A percentile compares a stretch with the other conserved stretches of the same genome.
Evolutionary conservation across 179 eudicot genomes (phyloP).

Genomic region (Patellifolia procumbens): DNA sequence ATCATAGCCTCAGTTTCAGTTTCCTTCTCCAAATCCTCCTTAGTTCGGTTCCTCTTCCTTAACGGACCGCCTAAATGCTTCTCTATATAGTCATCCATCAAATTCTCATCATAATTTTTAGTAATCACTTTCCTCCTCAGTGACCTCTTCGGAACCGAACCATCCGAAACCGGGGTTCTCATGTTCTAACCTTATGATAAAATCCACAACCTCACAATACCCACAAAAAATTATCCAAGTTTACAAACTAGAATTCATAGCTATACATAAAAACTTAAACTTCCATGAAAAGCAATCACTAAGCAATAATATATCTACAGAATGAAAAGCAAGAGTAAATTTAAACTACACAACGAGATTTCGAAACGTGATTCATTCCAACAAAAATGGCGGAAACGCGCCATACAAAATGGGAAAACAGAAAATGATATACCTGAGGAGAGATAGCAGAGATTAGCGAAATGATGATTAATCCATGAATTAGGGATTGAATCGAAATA

Average conservation of each 20-base stretch:
- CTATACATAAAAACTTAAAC: not conserved
- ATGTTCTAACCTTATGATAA: constrained; percentile 21
- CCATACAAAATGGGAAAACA: not conserved
- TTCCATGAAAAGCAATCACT: constrained; percentile 21
- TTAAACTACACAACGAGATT: not conserved
- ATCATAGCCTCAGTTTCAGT: constrained; percentile 92
- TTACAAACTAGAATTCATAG: constrained; percentile 14
- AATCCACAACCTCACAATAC: constrained; percentile 13
- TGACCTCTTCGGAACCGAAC: constrained; percentile 50
- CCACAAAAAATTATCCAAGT: constrained; percentile 9
- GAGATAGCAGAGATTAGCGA: constrained; percentile 5
- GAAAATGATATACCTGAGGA: not conserved
- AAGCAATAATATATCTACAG: not conserved
- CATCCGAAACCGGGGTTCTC: constrained; percentile 51
- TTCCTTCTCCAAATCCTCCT: constrained; percentile 81
- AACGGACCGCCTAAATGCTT: constrained; percentile 60
- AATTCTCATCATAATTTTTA: constrained; percentile 70
- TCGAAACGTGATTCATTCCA: constrained; percentile 1
- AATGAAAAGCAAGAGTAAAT: not conserved
- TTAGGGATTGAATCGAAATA: not conserved
- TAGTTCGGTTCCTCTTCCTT: constrained; percentile 66
- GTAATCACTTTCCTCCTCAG: constrained; percentile 58
- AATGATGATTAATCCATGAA: not conserved
- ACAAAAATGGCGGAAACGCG: constrained; percentile 8
- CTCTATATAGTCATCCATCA: constrained; percentile 85